A percentile compares a stretch with the other conserved stretches of the same genome.
Evolutionary conservation across 163 green algal genomes (phyloP).

Genomic region (Picocystis sp.): DNA sequence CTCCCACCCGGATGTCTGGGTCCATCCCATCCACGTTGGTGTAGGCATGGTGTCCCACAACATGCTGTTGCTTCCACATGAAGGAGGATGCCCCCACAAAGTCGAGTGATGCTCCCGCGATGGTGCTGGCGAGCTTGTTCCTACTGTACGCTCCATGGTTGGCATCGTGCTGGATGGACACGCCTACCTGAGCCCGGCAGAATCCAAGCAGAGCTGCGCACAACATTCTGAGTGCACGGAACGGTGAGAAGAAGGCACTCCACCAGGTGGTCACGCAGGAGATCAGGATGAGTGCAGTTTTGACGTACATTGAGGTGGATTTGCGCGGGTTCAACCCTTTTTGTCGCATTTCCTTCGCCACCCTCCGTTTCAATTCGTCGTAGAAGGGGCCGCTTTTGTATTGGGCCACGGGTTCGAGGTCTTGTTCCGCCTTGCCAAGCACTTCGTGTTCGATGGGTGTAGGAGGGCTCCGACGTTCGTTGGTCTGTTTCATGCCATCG

Average conservation of each 20-base stretch:
- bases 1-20: conserved; percentile 33
- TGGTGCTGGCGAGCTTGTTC: conserved; percentile 17
- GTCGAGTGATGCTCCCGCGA: conserved; percentile 34
- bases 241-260: conserved; percentile 9
- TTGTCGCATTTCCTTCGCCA: conserved; percentile 34
- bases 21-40: conserved; percentile 44
- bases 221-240: conserved; percentile 5
- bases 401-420: too few species aligned
- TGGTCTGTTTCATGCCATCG: too few species aligned
- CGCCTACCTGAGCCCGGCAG: conserved; percentile 35
- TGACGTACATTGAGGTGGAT: conserved; percentile 35
- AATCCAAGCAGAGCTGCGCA: conserved; percentile 30
- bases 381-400: conserved; percentile 21
- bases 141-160: conserved; percentile 39
- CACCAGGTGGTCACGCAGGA: conserved; percentile 13
- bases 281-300: conserved; percentile 31
- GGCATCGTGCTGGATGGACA: conserved; percentile 54
- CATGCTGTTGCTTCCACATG: conserved; percentile 56
- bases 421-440: too few species aligned
- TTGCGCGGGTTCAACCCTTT: conserved; percentile 41
- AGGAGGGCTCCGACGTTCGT: too few species aligned
- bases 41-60: conserved; percentile 38
- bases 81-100: conserved; percentile 38
- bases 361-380: conserved; percentile 24
- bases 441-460: too few species aligned